These are phyloP conservation scores for Daldinia sp. DNA, from an alignment of 2,329 filamentous ascomycete genomes.

Conservation along the genomic window DNA sequence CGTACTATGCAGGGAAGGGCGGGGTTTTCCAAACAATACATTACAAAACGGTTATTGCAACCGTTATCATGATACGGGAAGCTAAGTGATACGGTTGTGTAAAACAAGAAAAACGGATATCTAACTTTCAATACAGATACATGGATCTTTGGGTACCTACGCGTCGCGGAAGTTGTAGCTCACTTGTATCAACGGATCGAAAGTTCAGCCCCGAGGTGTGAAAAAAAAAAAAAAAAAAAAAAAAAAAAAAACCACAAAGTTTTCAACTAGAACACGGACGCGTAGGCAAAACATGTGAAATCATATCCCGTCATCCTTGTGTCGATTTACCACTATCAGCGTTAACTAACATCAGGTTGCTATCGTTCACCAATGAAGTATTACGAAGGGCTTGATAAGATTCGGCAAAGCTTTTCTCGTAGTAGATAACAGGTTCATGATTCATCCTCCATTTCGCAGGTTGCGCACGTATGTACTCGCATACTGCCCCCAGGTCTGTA, in stretches of 20 bases:
- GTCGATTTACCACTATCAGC: neutral
- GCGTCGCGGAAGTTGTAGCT: neutral
- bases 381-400: slow-evolving; percentile 3
- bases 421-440: slow-evolving; percentile 5
- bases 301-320: slow-evolving; percentile 6
- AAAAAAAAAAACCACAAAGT: neutral
- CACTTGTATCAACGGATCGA: neutral
- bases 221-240: neutral
- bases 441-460: neutral
- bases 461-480: neutral
- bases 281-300: slow-evolving; percentile 12
- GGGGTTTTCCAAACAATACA: slow-evolving; percentile 8
- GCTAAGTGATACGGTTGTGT: neutral
- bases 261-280: slow-evolving; percentile 8
- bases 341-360: neutral
- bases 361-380: slow-evolving; percentile 1
- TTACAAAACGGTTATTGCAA: neutral
- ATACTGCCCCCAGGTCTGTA: slow-evolving; percentile 1
- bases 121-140: neutral
- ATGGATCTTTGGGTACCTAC: neutral
- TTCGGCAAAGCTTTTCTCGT: slow-evolving; percentile 1
- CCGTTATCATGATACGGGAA: neutral
- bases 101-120: neutral
- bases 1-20: neutral
- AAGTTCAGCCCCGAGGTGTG: neutral